Base-by-base conservation (phyloP, 2,329 filamentous ascomycete species). In the Botrytis squamosa region DNA sequence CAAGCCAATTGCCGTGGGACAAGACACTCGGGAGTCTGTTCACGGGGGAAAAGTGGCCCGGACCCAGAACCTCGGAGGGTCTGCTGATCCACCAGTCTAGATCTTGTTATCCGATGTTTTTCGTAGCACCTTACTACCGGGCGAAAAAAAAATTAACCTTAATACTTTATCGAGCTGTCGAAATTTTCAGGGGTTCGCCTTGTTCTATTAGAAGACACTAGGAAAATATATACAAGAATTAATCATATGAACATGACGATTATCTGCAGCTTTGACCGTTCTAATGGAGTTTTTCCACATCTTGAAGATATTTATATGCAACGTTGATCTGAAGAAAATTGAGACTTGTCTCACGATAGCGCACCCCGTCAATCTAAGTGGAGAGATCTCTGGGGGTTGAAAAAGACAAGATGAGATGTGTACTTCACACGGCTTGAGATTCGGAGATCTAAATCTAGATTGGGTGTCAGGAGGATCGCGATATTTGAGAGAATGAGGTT, bases 361-460 rank as follows among this genome's bases (percentile, higher is more conserved):
- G 46, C 29, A 42, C 18, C 38, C 62, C 38, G 25, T 38, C 20
- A 40, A 29, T 33, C 62, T 57, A 22, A 14, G 22, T 71, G 70
- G n/a, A 40, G 16, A 38, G 33, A 36, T 36, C 42, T 10, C 16
- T 36, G 40, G 42, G 14, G 42, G 49, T 38, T 46, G n/a, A 57
- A 46, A 72, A 20, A 55, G 62, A 36, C 36, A 55, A 55, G 44
- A 52, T 57, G 64, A 55, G 44, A 52, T 44, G 64, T 65, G 49
- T 67, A 46, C 62, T 59, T 36, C n/a, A 63, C 62, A 67, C 12
- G 62, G 62, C 62, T 67, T 33, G 29, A 55, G 9, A 38, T 72
- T 44, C 49, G 70, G 70, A 67, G n/a, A 72, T 72, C 49, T 72
- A 67, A 67, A 57, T 68, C 62, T 57, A 46, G 60, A 72, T 67